Percentiles rank a stretch among this genome's conserved stretches.
Conservation (phyloP, 768 basidiomycete species). For the Suillus discolor region DNA sequence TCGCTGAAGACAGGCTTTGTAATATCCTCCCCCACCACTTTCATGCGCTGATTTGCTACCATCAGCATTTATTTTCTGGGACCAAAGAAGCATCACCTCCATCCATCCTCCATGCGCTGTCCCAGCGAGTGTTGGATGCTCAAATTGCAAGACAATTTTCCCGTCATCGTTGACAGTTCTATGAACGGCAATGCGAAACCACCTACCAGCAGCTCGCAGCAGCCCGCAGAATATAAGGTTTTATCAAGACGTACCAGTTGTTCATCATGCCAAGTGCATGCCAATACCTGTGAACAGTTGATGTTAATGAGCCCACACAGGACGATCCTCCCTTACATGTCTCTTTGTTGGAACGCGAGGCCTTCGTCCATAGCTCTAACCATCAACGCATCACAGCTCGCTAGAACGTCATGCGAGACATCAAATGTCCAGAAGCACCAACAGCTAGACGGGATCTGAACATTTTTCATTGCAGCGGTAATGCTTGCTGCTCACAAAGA, state of each 20-base stretch:
- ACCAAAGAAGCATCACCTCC: slow-evolving; percentile 36
- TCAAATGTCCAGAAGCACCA: slow-evolving; percentile 63
- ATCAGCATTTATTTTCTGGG: neutral
- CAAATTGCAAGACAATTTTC: slow-evolving; percentile 42
- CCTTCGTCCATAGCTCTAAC: slow-evolving; percentile 61
- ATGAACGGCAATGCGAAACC: slow-evolving; percentile 58
- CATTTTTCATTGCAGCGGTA: neutral
- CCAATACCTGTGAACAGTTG: slow-evolving; percentile 36
- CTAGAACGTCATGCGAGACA: slow-evolving; percentile 37
- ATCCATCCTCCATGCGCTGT: slow-evolving; percentile 58
- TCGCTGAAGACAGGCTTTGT: slow-evolving; percentile 41
- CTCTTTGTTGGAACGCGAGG: slow-evolving; percentile 49
- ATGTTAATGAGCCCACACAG: slow-evolving; percentile 13
- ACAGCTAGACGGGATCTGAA: slow-evolving; percentile 31
- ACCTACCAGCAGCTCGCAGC: slow-evolving; percentile 34
- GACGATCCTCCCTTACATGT: slow-evolving; percentile 43
- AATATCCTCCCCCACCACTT: slow-evolving; percentile 46
- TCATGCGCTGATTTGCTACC: slow-evolving; percentile 38
- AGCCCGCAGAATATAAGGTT: neutral
- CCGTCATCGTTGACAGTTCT: slow-evolving; percentile 30
- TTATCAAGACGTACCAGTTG: slow-evolving; percentile 33
- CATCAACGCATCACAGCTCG: slow-evolving; percentile 38
- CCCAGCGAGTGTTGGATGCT: slow-evolving; percentile 61
- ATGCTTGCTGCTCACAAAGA: slow-evolving; percentile 40
- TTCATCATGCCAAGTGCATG: slow-evolving; percentile 68